Evolutionary conservation across 2,329 filamentous ascomycete genomes (phyloP).

Genomic region (Microdochium paspali): DNA sequence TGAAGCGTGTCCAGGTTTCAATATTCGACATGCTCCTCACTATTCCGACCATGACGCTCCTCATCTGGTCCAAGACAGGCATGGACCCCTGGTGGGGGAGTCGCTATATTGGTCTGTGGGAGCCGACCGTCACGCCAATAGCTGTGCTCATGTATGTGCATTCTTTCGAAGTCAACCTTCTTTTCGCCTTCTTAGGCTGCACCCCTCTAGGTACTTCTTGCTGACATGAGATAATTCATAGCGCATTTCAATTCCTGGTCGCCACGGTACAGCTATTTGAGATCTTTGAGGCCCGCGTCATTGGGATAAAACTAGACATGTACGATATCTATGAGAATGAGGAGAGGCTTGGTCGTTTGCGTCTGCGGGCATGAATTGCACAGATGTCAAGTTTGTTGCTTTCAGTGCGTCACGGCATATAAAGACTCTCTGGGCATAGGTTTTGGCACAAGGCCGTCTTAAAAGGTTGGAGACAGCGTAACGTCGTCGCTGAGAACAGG

Average conservation of each 20-base stretch:
- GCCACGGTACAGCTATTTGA: constrained; percentile 16
- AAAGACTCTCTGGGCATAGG: no score
- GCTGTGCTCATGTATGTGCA: constrained; percentile 14
- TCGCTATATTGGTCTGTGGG: constrained; percentile 14
- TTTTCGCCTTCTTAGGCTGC: no score
- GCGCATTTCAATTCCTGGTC: constrained; percentile 12
- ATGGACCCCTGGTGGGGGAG: constrained; percentile 18
- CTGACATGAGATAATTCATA: no score
- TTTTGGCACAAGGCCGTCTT: no score
- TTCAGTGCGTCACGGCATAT: no score
- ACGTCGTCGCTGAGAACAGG: no score
- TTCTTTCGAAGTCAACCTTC: no score
- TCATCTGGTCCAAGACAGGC: constrained; percentile 15
- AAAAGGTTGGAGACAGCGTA: no score
- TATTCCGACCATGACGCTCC: constrained; percentile 11
- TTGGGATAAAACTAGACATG: constrained; percentile 14
- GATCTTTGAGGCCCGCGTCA: constrained; percentile 16
- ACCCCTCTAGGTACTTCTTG: no score
- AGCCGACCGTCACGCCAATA: constrained; percentile 15
- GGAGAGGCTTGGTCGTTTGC: constrained; percentile 10
- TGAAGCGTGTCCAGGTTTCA: constrained; percentile 12
- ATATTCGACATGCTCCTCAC: constrained; percentile 13
- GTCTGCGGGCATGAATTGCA: not conserved
- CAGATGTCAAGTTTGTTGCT: constrained; percentile 3
- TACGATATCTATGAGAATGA: constrained; percentile 17